phyloP scores from a whole-genome alignment of 306 rosid species.

The Prinsepia uniflora region DNA sequence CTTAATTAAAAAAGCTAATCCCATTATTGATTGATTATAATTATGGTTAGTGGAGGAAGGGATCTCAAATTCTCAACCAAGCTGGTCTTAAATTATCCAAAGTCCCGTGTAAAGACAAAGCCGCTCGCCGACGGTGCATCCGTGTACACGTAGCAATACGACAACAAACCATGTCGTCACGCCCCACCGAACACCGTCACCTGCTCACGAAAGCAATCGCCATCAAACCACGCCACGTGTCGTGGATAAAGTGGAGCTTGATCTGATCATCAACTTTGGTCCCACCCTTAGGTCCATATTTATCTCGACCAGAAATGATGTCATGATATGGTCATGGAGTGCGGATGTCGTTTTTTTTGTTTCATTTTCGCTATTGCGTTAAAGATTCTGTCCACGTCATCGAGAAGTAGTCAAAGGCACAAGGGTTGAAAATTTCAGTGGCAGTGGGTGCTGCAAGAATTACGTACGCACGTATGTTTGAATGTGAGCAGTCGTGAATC shows the following conservation, averaged over 20 bases:
- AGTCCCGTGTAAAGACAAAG: not conserved
- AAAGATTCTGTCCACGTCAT: not conserved
- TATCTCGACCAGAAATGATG: not conserved
- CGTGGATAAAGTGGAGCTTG: not conserved
- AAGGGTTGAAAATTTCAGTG: not conserved
- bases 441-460: not conserved
- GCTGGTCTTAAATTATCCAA: not conserved
- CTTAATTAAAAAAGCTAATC: not conserved
- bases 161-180: constrained; percentile 9
- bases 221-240: constrained; percentile 3
- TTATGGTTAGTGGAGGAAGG: not conserved
- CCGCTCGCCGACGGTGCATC: constrained; percentile 11
- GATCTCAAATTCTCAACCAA: not conserved
- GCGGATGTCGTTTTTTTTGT: too few relatives aligned
- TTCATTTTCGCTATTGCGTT: not conserved
- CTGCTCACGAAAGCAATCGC: not conserved
- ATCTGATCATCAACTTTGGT: not conserved
- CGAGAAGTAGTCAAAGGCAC: not conserved
- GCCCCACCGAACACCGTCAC: not conserved
- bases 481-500: not conserved
- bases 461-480: not conserved
- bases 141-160: constrained; percentile 7
- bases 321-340: too few relatives aligned
- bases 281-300: too few relatives aligned
- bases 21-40: not conserved